Base-by-base conservation (phyloP, 306 rosid genomes). In the Casuarina equisetifolia region DNA sequence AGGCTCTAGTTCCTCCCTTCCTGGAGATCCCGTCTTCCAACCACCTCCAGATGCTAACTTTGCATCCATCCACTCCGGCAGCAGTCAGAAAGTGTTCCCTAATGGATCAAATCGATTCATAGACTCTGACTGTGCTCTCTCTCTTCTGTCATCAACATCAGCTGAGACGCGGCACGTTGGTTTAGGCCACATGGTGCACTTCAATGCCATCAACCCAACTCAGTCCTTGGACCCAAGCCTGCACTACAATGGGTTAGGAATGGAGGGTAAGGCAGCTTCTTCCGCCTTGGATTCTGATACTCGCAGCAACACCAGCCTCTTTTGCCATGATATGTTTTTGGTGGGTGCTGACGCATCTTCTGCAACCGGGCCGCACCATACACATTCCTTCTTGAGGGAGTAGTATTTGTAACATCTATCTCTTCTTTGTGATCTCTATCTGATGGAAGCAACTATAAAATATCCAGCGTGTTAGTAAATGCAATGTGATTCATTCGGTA, bases 101-200 rank as follows among this genome's bases (percentile, higher is more conserved):
- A 74, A 74, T 16, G 73, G 78, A 59, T 64, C 82, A 17, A 58
- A 66, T 62, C 61, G 75, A 48, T 73, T 70, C 72, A 11, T 44
- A 16, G 79, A 82, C 19, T 80, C 92, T 10, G 55, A 78, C 50
- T 70, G 87, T 86, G 90, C 90, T 86, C 90, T 81, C 90, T 88
- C 92, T 88, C 92, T 86, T 88, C 92, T 88, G 90, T 88, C 92
- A 88, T 61, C 73, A 59, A 79, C 86, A 59, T 85, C 84, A 79
- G 71, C 79, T 66, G 81, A 52, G 48, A 49, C 53, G 16, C 63
- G 75, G 74, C 88, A 85, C 78, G 76, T 77, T 61, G 82, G 80
- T 61, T 64, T 81, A 70, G 81, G 80, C 78, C 77, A 76, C 81
- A 74, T 45, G 68, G 61, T 76, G 74, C 85, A 59, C 55, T 67